Base-by-base conservation (phyloP, 2,329 filamentous ascomycete species). In the Teratosphaeria epicoccoides region DNA sequence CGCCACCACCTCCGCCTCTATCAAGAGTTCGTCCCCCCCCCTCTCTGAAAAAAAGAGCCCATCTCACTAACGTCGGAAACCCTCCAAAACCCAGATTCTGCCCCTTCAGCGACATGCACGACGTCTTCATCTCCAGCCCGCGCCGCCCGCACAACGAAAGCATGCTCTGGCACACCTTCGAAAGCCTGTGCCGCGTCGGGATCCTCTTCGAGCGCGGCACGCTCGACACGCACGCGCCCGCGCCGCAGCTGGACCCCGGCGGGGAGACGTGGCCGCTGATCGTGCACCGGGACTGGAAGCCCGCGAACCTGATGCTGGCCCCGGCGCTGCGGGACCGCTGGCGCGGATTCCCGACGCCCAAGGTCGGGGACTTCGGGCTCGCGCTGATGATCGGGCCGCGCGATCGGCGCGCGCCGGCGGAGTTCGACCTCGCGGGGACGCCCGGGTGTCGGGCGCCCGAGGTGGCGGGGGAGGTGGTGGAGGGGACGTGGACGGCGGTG, bases 121-220 rank as follows among this genome's bases (percentile, higher is more conserved):
- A 48, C n/a, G 2, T 22, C 14, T 48, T 29, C 9, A n/a, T n/a
- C n/a, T n/a, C n/a, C n/a, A n/a, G n/a, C n/a, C n/a, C n/a, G n/a
- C n/a, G n/a, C n/a, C n/a, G n/a, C n/a, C n/a, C n/a, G n/a, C n/a
- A n/a, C n/a, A n/a, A n/a, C 4, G 33, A 17, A 37, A 3, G 33
- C 12, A 37, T 37, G 33, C 25, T 49, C 37, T 49, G 48, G 48
- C 22, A 43, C 25, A 24, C 25, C 10, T 45, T 49, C 33, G 47
- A 49, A 29, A 40, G 23, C 17, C 17, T 49, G 2, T 28, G 12
- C 11, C 24, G 23, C 4, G 47, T 22, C 24, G 47, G 28, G 6
- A 9, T 49, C 14, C 29, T 49, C 12, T 40, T 49, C 26, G 47
- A 22, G 29, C 28, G 24, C 5, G 47, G 47, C n/a, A 12, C 9